A percentile compares a stretch with the other conserved stretches of the same genome.
Evolutionary conservation across 805 yeast species (phyloP).

Genomic region (Brettanomyces custersianus): DNA sequence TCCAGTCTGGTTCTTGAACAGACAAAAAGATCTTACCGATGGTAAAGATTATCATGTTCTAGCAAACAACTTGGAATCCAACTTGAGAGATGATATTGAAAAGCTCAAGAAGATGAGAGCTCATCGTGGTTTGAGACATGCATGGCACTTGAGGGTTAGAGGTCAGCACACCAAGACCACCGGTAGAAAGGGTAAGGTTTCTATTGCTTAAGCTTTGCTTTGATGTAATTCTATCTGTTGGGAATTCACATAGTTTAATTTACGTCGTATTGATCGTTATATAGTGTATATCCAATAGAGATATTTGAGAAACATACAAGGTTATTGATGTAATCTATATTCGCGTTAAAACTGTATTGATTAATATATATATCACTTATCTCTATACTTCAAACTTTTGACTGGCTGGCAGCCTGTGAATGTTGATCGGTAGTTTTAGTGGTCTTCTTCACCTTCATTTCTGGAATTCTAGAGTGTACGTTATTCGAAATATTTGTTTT

Average conservation of each 20-base stretch:
- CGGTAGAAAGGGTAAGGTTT: slow-evolving; percentile 82
- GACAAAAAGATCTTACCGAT: slow-evolving; percentile 97
- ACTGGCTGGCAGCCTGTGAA: neutral
- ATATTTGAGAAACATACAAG: too few species aligned
- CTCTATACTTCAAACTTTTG: too few species aligned
- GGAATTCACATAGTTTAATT: too few species aligned
- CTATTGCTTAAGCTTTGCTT: slow-evolving; percentile 27
- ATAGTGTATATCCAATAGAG: too few species aligned
- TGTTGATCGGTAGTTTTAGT: neutral
- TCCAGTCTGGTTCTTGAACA: slow-evolving; percentile 99
- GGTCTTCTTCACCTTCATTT: neutral
- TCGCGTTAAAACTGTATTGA: too few species aligned
- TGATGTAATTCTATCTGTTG: too few species aligned
- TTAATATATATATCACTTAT: too few species aligned
- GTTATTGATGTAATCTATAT: too few species aligned
- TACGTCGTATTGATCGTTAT: too few species aligned
- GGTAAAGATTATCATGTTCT: slow-evolving; percentile 99
- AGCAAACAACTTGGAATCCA: slow-evolving; percentile 98
- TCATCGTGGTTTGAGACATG: slow-evolving; percentile 99
- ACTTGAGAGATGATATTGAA: slow-evolving; percentile 99
- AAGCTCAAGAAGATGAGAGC: slow-evolving; percentile 99
- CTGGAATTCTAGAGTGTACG: neutral
- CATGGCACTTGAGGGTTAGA: slow-evolving; percentile 99
- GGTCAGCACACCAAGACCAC: slow-evolving; percentile 99
- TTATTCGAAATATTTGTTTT: slow-evolving; percentile 5